A percentile compares a stretch with the other conserved stretches of the same genome.
phyloP scores from a whole-genome alignment of 1,284 basidiomycete species.

The Naganishia sp. region DNA sequence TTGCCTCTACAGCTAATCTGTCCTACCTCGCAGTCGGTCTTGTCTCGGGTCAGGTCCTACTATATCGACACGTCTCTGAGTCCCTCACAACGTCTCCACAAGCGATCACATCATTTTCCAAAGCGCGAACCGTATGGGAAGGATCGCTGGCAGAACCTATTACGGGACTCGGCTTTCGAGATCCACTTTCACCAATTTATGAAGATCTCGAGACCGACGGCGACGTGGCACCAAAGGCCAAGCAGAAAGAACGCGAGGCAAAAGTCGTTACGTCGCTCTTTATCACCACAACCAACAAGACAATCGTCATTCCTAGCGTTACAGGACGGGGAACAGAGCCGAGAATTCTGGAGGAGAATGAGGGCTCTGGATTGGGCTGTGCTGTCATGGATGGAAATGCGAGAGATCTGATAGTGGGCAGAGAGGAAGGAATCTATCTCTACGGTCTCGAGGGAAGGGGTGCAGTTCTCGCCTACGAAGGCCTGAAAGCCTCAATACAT shows the following conservation, averaged over 20 bases:
- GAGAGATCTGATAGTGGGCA: conserved; percentile 76
- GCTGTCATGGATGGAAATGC: conserved; percentile 72
- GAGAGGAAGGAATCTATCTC: conserved; percentile 89
- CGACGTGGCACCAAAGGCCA: conserved; percentile 40
- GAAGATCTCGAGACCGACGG: conserved; percentile 1
- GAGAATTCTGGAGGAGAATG: conserved; percentile 77
- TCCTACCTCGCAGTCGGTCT: conserved; percentile 87
- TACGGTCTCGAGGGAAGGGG: conserved; percentile 81
- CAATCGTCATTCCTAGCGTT: conserved; percentile 65
- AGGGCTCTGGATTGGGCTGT: conserved; percentile 74
- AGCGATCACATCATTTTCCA: conserved; percentile 70
- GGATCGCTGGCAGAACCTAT: conserved; percentile 75
- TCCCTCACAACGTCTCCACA: conserved; percentile 65
- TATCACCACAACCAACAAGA: conserved; percentile 81
- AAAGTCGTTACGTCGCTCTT: conserved; percentile 66
- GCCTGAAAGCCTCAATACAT: conserved; percentile 63
- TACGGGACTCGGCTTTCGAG: conserved; percentile 82
- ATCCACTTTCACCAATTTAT: conserved; percentile 20
- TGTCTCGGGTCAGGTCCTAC: conserved; percentile 88
- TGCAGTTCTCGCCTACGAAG: conserved; percentile 87
- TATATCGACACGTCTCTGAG: conserved; percentile 88
- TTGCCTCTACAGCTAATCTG: conserved; percentile 77
- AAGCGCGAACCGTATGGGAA: conserved; percentile 76
- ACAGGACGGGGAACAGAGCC: conserved; percentile 71
- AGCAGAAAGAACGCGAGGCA: conserved; percentile 30